Conservation (phyloP, 2,329 filamentous ascomycete genomes). For the Verticillium klebahnii region DNA sequence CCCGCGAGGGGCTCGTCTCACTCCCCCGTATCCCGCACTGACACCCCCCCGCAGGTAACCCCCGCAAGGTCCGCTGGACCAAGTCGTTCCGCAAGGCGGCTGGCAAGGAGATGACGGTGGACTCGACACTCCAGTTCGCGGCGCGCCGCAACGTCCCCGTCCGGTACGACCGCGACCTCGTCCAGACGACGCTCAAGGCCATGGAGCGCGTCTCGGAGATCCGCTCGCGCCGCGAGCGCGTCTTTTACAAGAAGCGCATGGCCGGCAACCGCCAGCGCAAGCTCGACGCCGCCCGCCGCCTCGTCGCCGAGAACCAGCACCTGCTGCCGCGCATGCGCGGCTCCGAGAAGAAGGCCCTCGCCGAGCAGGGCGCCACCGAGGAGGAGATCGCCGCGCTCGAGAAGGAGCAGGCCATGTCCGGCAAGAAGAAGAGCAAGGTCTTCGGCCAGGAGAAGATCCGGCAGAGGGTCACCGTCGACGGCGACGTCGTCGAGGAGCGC, state of each 20-base stretch:
- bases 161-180: slow-evolving; percentile 91
- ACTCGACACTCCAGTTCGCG: slow-evolving; percentile 88
- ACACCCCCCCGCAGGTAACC: slow-evolving; percentile 49
- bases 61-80: slow-evolving; percentile 94
- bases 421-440: slow-evolving; percentile 23
- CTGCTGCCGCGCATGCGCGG: slow-evolving; percentile 71
- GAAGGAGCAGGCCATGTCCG: slow-evolving; percentile 22
- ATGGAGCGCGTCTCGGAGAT: slow-evolving; percentile 92
- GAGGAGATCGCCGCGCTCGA: slow-evolving; percentile 46
- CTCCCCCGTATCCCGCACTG: neutral
- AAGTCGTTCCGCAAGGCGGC: slow-evolving; percentile 87
- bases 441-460: slow-evolving; percentile 39
- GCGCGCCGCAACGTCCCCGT: slow-evolving; percentile 90
- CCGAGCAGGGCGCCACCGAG: slow-evolving; percentile 40
- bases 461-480: slow-evolving; percentile 31
- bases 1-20: neutral
- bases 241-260: slow-evolving; percentile 93
- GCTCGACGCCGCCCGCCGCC: slow-evolving; percentile 74
- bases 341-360: slow-evolving; percentile 56
- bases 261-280: slow-evolving; percentile 82
- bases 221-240: slow-evolving; percentile 73
- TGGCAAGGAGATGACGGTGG: slow-evolving; percentile 86
- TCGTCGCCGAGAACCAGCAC: slow-evolving; percentile 90
- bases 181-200: slow-evolving; percentile 80
- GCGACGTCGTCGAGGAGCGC: slow-evolving; percentile 25